Base-by-base conservation (phyloP, 2,329 filamentous ascomycete species). In the Colletotrichum shisoi region DNA sequence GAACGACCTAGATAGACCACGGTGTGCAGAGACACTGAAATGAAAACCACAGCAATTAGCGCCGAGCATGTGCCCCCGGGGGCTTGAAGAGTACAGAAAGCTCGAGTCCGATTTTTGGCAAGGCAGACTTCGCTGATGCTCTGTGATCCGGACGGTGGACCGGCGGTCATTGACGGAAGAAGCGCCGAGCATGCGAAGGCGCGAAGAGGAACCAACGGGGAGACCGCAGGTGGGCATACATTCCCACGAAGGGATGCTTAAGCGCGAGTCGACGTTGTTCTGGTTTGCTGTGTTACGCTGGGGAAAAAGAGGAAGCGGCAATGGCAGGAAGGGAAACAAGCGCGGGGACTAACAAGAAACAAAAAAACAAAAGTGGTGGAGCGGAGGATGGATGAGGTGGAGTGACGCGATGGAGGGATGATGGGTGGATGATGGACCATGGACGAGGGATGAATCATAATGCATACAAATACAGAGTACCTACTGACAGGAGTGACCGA, bases 251-350 rank as follows among this genome's bases (percentile, higher is more conserved):
- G 31, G 31, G 19, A 15, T 17, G 37, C n/a, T 39, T 37, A 59
- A 51, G 24, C 64, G 61, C 54, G 54, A 7, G 15, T 24, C 27
- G 27, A 40, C 17, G 40, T 15, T 1, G 40, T 64, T 31, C 31
- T 64, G 64, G 64, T 59, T 67, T 67, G 64, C 61, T 67, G 61
- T 37, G 54, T 57, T 67, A 67, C 60, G 59, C 19, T 21, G 17
- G 24, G 49, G 44, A 34, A 49, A 49, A 34, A 49, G 2, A 53
- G 27, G 31, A 24, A 21, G n/a, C 45, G 31, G 21, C 34, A 45
- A 39, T 9, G 17, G 4, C 19, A 27, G 17, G 42, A 8, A 37
- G n/a, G 45, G 57, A 51, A 59, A 21, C 34, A 31, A 51, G 57
- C 37, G 45, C 45, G 21, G 15, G 15, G 24, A 59, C 19, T 27